Percentiles rank a stretch among this genome's conserved stretches.
phyloP scores from a whole-genome alignment of 768 basidiomycete genomes.

The Pleurotus cornucopiae region DNA sequence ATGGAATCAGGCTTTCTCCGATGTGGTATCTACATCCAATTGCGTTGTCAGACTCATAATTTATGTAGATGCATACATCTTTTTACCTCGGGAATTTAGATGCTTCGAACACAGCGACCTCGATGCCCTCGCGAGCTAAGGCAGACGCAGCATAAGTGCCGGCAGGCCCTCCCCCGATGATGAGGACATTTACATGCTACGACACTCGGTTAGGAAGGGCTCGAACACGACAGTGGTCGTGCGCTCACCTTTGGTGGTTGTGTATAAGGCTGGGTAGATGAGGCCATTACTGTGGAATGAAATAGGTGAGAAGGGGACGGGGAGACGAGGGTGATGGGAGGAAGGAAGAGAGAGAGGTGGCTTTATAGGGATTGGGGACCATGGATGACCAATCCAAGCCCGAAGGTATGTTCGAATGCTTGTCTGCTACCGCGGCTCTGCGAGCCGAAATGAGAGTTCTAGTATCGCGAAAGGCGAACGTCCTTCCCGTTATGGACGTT shows the following conservation, averaged over 20 bases:
- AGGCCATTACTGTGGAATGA: not conserved
- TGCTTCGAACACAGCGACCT: constrained; percentile 50
- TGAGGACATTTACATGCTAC: constrained; percentile 39
- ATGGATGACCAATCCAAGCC: constrained; percentile 2
- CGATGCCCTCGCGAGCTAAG: constrained; percentile 50
- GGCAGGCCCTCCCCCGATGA: constrained; percentile 53
- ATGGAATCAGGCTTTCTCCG: constrained; percentile 60
- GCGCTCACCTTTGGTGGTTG: constrained; percentile 5
- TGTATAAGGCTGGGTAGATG: not conserved
- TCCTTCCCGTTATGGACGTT: not conserved
- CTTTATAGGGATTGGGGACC: not conserved
- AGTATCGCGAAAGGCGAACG: not conserved
- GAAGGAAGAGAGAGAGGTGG: not conserved
- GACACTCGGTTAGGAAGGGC: not conserved
- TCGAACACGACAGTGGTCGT: not conserved
- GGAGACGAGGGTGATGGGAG: not conserved
- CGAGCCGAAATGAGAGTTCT: not conserved
- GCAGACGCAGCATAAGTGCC: constrained; percentile 55
- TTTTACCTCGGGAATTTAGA: constrained; percentile 48
- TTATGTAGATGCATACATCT: not conserved
- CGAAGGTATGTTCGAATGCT: constrained; percentile 4
- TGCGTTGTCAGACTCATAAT: not conserved
- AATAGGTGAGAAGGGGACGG: no score
- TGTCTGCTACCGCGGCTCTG: not conserved
- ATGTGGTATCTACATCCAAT: constrained; percentile 42